Conservation (phyloP, 495 filamentous ascomycete genomes). For the Penicillium herquei region DNA sequence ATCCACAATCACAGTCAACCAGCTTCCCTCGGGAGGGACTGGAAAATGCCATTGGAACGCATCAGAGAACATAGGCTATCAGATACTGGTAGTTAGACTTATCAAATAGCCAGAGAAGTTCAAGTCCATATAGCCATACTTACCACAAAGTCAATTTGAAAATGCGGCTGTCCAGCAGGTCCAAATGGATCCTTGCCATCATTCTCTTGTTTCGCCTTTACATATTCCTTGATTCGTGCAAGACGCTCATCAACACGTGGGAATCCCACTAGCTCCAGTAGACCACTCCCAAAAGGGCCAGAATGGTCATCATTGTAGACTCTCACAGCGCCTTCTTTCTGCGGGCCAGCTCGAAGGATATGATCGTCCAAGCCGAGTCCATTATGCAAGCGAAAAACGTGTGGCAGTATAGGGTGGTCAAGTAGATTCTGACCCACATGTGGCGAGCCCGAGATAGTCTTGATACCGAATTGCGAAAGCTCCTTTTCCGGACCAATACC, state of each 20-base stretch:
- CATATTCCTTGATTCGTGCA: constrained; percentile 39
- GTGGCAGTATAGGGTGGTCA: constrained; percentile 48
- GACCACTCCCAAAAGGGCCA: constrained; percentile 43
- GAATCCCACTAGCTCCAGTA: constrained; percentile 50
- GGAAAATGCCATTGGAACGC: constrained; percentile 60
- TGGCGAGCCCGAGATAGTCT: constrained; percentile 47
- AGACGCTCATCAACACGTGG: constrained; percentile 48
- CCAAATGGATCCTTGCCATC: constrained; percentile 15
- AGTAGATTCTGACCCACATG: constrained; percentile 62
- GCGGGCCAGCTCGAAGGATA: constrained; percentile 36
- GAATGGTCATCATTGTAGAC: constrained; percentile 40
- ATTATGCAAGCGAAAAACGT: constrained; percentile 50
- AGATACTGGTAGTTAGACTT: not conserved
- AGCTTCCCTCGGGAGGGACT: constrained; percentile 40
- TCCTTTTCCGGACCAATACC: constrained; percentile 54
- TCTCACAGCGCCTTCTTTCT: constrained; percentile 24
- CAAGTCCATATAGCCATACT: not conserved
- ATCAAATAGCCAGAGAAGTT: no score
- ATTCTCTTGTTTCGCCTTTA: constrained; percentile 42
- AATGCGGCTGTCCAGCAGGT: constrained; percentile 51
- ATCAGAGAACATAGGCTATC: constrained; percentile 22
- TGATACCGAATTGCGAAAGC: constrained; percentile 44
- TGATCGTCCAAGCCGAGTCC: constrained; percentile 48
- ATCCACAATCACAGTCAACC: constrained; percentile 54
- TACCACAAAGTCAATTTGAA: constrained; percentile 48